Conservation (phyloP, 352 stramenopile species). For the Plasmopara muralis region DNA sequence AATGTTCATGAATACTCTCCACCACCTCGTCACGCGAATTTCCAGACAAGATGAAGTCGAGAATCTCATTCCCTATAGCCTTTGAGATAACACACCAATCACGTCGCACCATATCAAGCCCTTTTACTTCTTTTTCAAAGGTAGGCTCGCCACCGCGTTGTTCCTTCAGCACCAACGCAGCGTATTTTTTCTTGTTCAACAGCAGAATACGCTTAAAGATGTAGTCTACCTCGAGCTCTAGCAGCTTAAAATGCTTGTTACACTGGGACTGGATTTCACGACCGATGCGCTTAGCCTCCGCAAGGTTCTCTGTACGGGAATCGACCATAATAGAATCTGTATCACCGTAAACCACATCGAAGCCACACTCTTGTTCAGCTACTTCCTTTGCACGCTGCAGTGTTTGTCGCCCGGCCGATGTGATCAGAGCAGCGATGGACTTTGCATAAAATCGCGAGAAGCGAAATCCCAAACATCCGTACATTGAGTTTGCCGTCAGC, state of each 20-base stretch:
- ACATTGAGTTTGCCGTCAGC: conserved; percentile 99
- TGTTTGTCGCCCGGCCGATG: conserved; percentile 96
- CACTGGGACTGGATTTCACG: conserved; percentile 96
- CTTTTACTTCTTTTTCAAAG: conserved; percentile 98
- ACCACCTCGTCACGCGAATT: conserved; percentile 92
- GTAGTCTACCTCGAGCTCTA: conserved; percentile 99
- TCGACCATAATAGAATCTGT: conserved; percentile 99
- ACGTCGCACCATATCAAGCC: conserved; percentile 95
- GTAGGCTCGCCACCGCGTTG: conserved; percentile 35
- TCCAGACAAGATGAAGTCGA: conserved; percentile 97
- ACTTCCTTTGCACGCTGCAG: conserved; percentile 97
- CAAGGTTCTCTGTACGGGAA: conserved; percentile 88
- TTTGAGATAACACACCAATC: conserved; percentile 99
- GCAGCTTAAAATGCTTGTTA: conserved; percentile 98
- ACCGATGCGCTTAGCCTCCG: conserved; percentile 92
- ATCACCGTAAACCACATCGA: conserved; percentile 99
- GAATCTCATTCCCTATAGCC: conserved; percentile 91
- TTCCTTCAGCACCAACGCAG: conserved; percentile 93
- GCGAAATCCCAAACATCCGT: conserved; percentile 98
- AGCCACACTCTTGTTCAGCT: conserved; percentile 93
- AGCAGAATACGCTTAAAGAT: conserved; percentile 99
- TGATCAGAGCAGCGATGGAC: conserved; percentile 98
- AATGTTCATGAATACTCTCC: conserved; percentile 94
- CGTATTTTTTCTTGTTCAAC: conserved; percentile 99
- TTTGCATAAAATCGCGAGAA: conserved; percentile 98